These are phyloP conservation scores for Beauveria pseudobassiana DNA, from an alignment of 2,329 filamentous ascomycete species.

Conservation along the genomic window DNA sequence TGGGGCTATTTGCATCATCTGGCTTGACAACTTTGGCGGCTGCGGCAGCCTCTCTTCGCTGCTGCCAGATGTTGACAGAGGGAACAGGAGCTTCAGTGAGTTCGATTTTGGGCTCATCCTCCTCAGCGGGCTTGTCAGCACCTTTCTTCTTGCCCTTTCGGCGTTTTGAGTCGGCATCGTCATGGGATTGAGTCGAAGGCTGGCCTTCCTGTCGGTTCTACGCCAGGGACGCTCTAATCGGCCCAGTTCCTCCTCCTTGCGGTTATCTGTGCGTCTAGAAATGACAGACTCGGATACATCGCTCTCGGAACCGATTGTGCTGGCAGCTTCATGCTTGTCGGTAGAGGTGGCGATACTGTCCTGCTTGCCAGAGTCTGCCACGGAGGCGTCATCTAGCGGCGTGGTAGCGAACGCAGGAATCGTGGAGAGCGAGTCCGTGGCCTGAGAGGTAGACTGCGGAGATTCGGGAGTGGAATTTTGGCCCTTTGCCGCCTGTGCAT, in stretches of 20 bases:
- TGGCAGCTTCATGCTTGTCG: conserved; percentile 29
- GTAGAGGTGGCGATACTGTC: conserved; percentile 13
- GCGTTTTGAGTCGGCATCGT: conserved; percentile 44
- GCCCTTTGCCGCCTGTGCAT: conserved; percentile 91
- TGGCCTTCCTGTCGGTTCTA: conserved; percentile 43
- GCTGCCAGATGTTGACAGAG: conserved; percentile 79
- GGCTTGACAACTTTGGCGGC: conserved; percentile 23
- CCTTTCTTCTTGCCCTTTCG: conserved; percentile 54
- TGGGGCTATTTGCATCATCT: conserved; percentile 28
- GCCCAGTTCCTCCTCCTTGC: conserved; percentile 31
- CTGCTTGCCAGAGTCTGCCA: conserved; percentile 16
- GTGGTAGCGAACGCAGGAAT: conserved; percentile 3
- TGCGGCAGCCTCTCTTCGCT: conserved; percentile 56
- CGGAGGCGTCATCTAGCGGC: conserved; percentile 15
- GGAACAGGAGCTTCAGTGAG: conserved; percentile 78
- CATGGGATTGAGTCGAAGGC: conserved; percentile 56
- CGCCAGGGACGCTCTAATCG: conserved; percentile 34
- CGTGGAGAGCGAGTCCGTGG: conserved; percentile 10
- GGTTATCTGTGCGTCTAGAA: conserved; percentile 25
- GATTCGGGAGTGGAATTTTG: conserved; percentile 24
- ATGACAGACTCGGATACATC: conserved; percentile 29
- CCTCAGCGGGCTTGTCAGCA: conserved; percentile 45
- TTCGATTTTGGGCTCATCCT: conserved; percentile 54
- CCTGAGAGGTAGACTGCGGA: conserved; percentile 28
- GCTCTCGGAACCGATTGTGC: conserved; percentile 29